Evolutionary conservation across 2,329 filamentous ascomycete genomes (phyloP).

Genomic region (Simplicillium aogashimaense): DNA sequence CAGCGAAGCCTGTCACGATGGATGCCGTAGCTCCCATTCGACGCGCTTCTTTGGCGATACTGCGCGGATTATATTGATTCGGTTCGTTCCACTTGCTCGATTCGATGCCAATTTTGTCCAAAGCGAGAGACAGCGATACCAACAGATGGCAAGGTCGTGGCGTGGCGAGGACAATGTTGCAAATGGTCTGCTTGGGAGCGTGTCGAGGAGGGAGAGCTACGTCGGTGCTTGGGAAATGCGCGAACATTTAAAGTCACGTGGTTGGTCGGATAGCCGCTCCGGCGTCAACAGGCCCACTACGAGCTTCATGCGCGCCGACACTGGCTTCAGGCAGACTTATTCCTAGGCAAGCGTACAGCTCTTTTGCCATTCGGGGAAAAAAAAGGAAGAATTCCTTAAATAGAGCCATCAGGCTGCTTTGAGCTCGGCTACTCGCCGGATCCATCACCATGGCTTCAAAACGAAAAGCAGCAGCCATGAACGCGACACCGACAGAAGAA

Average conservation of each 20-base stretch:
- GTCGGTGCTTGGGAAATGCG: constrained; percentile 17
- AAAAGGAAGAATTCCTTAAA: too few species aligned
- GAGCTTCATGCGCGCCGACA: neutral
- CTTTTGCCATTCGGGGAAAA: neutral
- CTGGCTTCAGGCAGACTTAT: too few species aligned
- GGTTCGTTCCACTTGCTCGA: neutral
- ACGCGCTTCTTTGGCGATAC: constrained; percentile 13
- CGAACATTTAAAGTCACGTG: constrained; percentile 36
- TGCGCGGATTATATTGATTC: constrained; percentile 1
- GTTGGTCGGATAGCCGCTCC: constrained; percentile 6
- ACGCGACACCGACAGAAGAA: constrained; percentile 59
- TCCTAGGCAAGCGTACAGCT: too few species aligned
- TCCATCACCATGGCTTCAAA: constrained; percentile 71
- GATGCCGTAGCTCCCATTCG: constrained; percentile 37
- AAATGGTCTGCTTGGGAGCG: constrained; percentile 13
- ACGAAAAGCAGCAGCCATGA: constrained; percentile 74
- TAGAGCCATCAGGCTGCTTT: neutral
- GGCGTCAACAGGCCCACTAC: constrained; percentile 2
- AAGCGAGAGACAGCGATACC: neutral
- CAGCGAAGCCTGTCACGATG: constrained; percentile 39
- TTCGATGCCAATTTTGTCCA: neutral
- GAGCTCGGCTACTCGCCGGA: neutral
- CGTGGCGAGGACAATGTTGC: constrained; percentile 1
- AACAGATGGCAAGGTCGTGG: neutral
- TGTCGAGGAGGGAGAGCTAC: constrained; percentile 14